These are phyloP conservation scores for Crithidia thermophila DNA, from an alignment of 208 protist genomes.

Conservation along the genomic window DNA sequence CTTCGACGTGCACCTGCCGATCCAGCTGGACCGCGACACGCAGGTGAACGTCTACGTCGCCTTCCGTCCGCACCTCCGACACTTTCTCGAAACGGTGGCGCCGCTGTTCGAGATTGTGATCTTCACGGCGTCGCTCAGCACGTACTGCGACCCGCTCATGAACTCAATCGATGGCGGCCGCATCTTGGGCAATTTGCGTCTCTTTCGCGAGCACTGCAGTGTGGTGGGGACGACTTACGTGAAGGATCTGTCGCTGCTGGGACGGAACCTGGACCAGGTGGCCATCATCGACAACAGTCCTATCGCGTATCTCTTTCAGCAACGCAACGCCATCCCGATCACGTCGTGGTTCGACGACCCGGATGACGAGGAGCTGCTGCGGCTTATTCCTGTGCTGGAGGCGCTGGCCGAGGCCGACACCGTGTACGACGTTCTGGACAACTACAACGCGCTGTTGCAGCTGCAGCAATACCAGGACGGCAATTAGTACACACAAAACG, in stretches of 20 bases:
- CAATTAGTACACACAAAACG: too few species aligned
- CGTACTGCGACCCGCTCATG: constrained; percentile 86
- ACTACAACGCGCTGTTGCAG: constrained; percentile 82
- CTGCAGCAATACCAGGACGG: constrained; percentile 50
- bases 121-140: constrained; percentile 87
- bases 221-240: constrained; percentile 80
- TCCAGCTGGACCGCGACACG: constrained; percentile 54
- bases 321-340: constrained; percentile 90
- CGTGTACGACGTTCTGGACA: constrained; percentile 84
- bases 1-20: constrained; percentile 74
- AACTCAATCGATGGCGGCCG: constrained; percentile 65
- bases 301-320: constrained; percentile 91
- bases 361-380: constrained; percentile 64
- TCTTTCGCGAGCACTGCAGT: constrained; percentile 89
- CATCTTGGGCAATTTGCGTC: constrained; percentile 62
- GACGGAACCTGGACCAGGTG: constrained; percentile 68
- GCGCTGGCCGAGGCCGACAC: constrained; percentile 62
- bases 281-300: constrained; percentile 92
- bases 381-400: constrained; percentile 78
- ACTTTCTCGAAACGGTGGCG: constrained; percentile 76
- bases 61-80: constrained; percentile 75
- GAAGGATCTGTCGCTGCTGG: constrained; percentile 89
- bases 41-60: constrained; percentile 84
- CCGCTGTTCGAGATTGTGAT: constrained; percentile 87
- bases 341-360: constrained; percentile 90